Evolutionary conservation across 371 early-diverging fungal genomes (phyloP), one percentile per base, ranked within the genome.

Genomic region (Circinella minor): DNA sequence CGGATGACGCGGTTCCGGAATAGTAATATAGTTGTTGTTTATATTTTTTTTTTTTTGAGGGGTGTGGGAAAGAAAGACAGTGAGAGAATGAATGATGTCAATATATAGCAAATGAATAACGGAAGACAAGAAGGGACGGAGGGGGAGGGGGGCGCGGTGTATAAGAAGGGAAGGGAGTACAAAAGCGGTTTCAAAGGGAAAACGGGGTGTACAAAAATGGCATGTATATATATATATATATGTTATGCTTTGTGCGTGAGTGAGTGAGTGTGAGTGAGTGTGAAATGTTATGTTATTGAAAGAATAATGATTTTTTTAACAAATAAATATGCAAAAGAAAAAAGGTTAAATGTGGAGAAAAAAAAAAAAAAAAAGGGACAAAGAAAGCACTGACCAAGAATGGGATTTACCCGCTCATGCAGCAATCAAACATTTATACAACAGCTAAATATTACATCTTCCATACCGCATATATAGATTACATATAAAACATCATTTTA

Each of bases 331-430:
- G 43, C 62, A 61, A 61, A 39, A 38, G 61, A 27, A 27, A 27
- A 27, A 27, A 2, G 27, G 27, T 27, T 14, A 61, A 61, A 61
- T 14, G 62, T 61, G 43, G 43, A 61, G 39, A 38, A 61, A 61
- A 61, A 61, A 27, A 27, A 27, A 27, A 27, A 27, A 27, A 27
- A 27, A 27, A 27, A 27, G 27, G 27, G 27, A 27, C 27, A 27
- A 27, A 27, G 27, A 27, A 27, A 27, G 39, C 37, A 39, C 18
- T 43, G 43, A 61, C n/a, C 37, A 9, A 43, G 43, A 37, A 61
- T n/a, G 62, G 62, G 62, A 61, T 43, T 61, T 61, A 18, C 46
- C 4, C 62, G 17, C 20, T 7, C 62, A 38, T 61, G 37, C 8
- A 18, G 34, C 38, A 27, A 27, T 27, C 27, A 2, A 2, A 27